phyloP scores from a whole-genome alignment of 306 rosid genomes.

The Rosa chinensis region DNA sequence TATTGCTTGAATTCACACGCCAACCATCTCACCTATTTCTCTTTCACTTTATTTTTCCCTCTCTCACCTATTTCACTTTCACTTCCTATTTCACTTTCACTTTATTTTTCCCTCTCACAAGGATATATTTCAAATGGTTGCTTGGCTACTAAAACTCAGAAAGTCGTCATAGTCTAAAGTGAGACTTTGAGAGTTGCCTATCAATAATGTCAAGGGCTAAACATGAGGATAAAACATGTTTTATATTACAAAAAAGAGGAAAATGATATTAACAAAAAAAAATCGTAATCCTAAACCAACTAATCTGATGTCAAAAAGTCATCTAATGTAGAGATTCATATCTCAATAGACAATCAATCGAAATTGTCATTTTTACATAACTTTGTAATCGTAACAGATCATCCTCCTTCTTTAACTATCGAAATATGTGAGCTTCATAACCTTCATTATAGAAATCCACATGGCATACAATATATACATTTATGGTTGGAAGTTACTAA shows the following conservation, averaged over 20 bases:
- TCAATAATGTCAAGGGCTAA: not conserved
- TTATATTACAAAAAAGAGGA: not conserved
- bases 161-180: not conserved
- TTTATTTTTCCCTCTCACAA: no score
- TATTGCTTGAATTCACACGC: not conserved
- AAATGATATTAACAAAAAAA: not conserved
- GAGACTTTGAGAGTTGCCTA: not conserved
- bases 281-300: not conserved
- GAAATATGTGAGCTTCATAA: not conserved
- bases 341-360: not conserved
- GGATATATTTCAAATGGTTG: no score
- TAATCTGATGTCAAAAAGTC: not conserved
- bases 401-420: fast-evolving
- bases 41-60: no score
- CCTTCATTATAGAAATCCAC: fast-evolving
- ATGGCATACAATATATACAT: not conserved
- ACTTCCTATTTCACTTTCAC: no score
- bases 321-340: not conserved
- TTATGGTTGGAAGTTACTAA: not conserved
- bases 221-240: no score
- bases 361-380: not conserved
- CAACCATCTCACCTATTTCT: no score
- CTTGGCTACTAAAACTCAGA: not conserved
- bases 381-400: fast-evolving
- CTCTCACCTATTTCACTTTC: no score